phyloP scores from a whole-genome alignment of 768 basidiomycete genomes.

The Cubamyces lactineus region DNA sequence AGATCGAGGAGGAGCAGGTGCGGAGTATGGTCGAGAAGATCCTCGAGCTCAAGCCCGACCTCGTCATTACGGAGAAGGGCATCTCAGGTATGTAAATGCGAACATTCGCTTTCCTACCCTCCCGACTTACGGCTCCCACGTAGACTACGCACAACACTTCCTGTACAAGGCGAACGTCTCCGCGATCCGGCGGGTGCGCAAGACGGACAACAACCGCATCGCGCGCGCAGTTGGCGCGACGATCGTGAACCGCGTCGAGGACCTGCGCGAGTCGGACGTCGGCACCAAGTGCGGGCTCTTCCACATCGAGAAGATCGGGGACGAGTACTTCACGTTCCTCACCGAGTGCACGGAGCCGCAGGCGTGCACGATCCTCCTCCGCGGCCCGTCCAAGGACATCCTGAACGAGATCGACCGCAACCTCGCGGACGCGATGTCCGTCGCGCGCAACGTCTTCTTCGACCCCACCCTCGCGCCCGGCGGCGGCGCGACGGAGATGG shows the following conservation, averaged over 20 bases:
- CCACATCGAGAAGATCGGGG: slow-evolving; percentile 95
- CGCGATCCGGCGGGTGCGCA: slow-evolving; percentile 96
- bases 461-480: slow-evolving; percentile 94
- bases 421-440: slow-evolving; percentile 95
- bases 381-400: slow-evolving; percentile 97
- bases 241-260: slow-evolving; percentile 96
- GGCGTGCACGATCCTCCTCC: slow-evolving; percentile 97
- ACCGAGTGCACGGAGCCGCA: slow-evolving; percentile 90
- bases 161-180: slow-evolving; percentile 87
- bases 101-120: too few species aligned
- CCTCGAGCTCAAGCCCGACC: slow-evolving; percentile 91
- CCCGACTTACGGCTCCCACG: background rate
- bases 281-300: slow-evolving; percentile 96
- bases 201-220: slow-evolving; percentile 98
- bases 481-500: slow-evolving; percentile 98
- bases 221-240: slow-evolving; percentile 95
- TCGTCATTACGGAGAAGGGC: slow-evolving; percentile 97
- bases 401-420: slow-evolving; percentile 98
- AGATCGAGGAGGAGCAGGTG: slow-evolving; percentile 97
- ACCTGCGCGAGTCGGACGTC: slow-evolving; percentile 88
- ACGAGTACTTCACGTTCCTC: slow-evolving; percentile 99
- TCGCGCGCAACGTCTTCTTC: slow-evolving; percentile 96
- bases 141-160: slow-evolving; percentile 94
- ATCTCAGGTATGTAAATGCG: slow-evolving; percentile 86
- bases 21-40: slow-evolving; percentile 83